A percentile compares a stretch with the other conserved stretches of the same genome.
Evolutionary conservation across 345 rosid species (phyloP).

Genomic region (Heritiera fomes): DNA sequence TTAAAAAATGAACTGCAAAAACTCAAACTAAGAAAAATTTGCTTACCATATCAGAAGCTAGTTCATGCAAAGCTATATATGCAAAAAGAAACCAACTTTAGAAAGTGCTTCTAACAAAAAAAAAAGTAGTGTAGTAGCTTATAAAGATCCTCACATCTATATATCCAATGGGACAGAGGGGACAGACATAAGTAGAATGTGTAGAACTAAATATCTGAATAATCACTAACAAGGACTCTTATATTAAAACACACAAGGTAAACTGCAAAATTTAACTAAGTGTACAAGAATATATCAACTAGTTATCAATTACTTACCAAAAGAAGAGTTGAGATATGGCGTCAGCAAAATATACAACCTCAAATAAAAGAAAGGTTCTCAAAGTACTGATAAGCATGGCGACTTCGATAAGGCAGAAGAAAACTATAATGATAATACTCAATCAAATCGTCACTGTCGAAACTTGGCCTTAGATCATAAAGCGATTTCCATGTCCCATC

Average conservation of each 20-base stretch:
- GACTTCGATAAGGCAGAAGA: too few relatives aligned
- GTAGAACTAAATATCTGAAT: neutral
- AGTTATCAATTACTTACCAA: neutral
- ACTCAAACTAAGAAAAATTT: neutral
- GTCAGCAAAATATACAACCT: neutral
- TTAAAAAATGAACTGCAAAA: neutral
- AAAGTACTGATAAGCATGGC: neutral
- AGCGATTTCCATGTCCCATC: neutral
- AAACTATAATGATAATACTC: too few relatives aligned
- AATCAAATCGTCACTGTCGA: neutral
- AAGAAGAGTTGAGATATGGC: neutral
- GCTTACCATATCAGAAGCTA: neutral
- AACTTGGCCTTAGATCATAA: neutral
- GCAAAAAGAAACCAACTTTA: neutral
- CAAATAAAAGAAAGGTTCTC: slow-evolving; percentile 9
- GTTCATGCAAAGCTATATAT: neutral
- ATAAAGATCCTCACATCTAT: neutral
- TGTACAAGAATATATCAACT: neutral
- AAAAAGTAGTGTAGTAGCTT: neutral
- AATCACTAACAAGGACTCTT: neutral
- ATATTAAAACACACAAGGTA: neutral
- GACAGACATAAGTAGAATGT: neutral
- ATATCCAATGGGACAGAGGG: neutral
- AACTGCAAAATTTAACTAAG: neutral
- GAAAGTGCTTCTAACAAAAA: neutral